Conservation (phyloP, 2,329 filamentous ascomycete species). For the Cucurbitaria berberidis region DNA sequence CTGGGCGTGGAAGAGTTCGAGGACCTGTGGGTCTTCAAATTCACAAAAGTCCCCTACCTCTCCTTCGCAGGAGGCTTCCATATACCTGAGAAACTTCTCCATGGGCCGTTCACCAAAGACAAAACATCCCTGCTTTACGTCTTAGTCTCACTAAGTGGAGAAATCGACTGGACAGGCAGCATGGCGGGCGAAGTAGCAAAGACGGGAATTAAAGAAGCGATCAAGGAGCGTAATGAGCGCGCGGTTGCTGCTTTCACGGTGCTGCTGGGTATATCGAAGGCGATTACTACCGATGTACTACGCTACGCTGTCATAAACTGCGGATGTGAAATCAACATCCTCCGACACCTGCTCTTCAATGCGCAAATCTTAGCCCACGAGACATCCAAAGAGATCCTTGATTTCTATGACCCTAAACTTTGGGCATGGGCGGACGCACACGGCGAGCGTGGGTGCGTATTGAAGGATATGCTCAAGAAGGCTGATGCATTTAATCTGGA, state of each 20-base stretch:
- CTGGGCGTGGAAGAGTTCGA: conserved; percentile 32
- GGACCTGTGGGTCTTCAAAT: conserved; percentile 39
- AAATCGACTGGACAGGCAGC: conserved; percentile 44
- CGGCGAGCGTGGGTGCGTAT: conserved; percentile 30
- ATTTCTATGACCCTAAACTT: conserved; percentile 43
- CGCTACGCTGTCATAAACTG: conserved; percentile 39
- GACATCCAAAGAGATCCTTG: conserved; percentile 22
- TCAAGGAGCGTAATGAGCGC: conserved; percentile 33
- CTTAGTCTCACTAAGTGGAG: conserved; percentile 40
- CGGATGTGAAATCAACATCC: conserved; percentile 35
- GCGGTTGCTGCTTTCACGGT: conserved; percentile 44
- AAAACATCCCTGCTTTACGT: conserved; percentile 43
- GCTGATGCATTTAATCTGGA: conserved; percentile 42
- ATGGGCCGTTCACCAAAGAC: conserved; percentile 40
- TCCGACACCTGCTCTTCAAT: conserved; percentile 45
- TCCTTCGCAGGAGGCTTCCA: conserved; percentile 39
- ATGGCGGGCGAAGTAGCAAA: conserved; percentile 45
- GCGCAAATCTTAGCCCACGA: conserved; percentile 37
- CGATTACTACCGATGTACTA: conserved; percentile 37
- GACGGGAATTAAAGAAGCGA: conserved; percentile 37
- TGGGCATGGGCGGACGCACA: conserved; percentile 45
- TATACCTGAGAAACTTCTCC: conserved; percentile 46
- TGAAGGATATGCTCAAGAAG: conserved; percentile 41
- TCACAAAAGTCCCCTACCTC: conserved; percentile 40
- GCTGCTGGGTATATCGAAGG: conserved; percentile 37